Evolutionary conservation across 306 rosid species (phyloP), one percentile per base, ranked within the genome.

Genomic region (Fragaria ananassa): DNA sequence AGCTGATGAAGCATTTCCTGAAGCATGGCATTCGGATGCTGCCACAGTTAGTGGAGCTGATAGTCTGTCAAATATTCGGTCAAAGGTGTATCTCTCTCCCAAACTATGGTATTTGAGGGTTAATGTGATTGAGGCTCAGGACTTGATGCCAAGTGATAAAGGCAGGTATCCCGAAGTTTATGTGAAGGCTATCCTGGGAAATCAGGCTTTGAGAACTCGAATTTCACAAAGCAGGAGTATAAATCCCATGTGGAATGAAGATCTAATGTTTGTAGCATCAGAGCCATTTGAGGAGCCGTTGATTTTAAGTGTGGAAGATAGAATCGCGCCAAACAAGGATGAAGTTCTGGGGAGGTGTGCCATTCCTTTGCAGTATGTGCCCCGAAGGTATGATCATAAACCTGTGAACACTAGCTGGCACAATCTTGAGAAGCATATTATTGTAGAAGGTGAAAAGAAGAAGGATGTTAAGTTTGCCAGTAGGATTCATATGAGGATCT

Each of bases 91-190:
- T 87, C 87, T 94, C 27, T 94, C 98, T 74, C 97, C 98, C 44
- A 94, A 94, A 89, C 97, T 94, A 57, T 94, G 98, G 98, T 94
- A 94, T 83, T 83, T 94, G 81, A 85, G 98, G 92, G 98, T 94
- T 35, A 94, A 94, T 75, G 81, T 94, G 8, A 94, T 94, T n/a
- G 98, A 94, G 85, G 98, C 98, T 3, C 98, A 92, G 84, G 98
- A 94, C 83, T 83, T 94, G 88, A 79, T 39, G 71, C 96, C 92
- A 0, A 81, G 65, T 11, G 97, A 92, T 61, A 90, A 90, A 85
- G 96, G 96, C 37, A 88, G 95, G 76, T 94, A 81, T 84, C 98
- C 97, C 0, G 98, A 94, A 44, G 96, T 94, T 74, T 94, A 63
- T 79, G 97, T 90, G 79, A 94, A 84, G 90, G 98, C 95, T 69